Percentiles rank a stretch among this genome's conserved stretches.
Evolutionary conservation across 2,329 filamentous ascomycete genomes (phyloP).

Genomic region (Dothistroma pini): DNA sequence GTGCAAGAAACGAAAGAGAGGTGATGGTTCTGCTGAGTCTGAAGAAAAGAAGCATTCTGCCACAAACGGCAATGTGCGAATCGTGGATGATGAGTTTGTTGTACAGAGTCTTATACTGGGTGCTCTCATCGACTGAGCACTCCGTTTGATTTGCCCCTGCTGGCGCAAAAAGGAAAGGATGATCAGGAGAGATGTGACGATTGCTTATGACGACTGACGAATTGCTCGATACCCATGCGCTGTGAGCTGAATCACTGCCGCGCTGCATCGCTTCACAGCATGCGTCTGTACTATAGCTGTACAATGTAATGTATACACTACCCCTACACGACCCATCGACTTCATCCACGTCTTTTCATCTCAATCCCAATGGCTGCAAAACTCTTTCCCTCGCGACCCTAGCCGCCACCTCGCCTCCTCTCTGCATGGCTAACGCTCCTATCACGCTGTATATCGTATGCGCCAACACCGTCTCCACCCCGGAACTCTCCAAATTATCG

Average conservation of each 20-base stretch:
- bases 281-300: slow-evolving; percentile 3
- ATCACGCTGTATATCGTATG: slow-evolving; percentile 80
- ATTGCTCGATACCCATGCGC: slow-evolving; percentile 2
- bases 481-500: slow-evolving; percentile 67
- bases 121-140: slow-evolving; percentile 58
- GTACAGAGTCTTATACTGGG: slow-evolving; percentile 91
- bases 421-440: slow-evolving; percentile 84
- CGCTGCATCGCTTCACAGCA: not conserved
- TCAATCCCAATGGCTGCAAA: slow-evolving; percentile 54
- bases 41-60: slow-evolving; percentile 30
- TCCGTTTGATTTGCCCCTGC: not conserved
- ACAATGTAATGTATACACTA: slow-evolving; percentile 6
- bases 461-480: slow-evolving; percentile 68
- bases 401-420: slow-evolving; percentile 73
- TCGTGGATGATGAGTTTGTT: slow-evolving; percentile 81
- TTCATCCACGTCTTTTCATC: slow-evolving; percentile 44
- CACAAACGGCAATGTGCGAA: slow-evolving; percentile 53
- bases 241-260: not conserved
- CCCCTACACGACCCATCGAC: not conserved
- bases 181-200: not conserved
- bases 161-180: not conserved
- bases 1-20: slow-evolving; percentile 45
- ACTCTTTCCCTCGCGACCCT: slow-evolving; percentile 73
- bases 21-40: slow-evolving; percentile 26
- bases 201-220: slow-evolving; percentile 3